phyloP scores from a whole-genome alignment of 2,329 filamentous ascomycete species.

The Epichloe baconii region DNA sequence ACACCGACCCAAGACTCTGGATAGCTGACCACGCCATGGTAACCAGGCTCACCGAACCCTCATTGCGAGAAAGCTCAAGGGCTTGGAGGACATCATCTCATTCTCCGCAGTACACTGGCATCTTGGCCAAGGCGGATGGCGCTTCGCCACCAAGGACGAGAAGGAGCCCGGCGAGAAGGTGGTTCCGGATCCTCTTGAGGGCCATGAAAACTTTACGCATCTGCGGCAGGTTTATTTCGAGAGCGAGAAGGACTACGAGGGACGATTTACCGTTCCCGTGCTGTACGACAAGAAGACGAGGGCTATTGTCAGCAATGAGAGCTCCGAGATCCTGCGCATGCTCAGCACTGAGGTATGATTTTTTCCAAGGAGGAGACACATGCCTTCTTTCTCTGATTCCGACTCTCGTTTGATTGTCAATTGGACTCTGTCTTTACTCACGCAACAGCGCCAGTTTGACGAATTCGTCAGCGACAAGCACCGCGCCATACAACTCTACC shows the following conservation, averaged over 20 bases:
- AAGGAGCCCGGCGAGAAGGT: constrained; percentile 48
- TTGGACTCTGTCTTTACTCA: neutral
- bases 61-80: constrained; percentile 83
- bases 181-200: constrained; percentile 53
- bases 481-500: constrained; percentile 53
- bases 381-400: too few species aligned
- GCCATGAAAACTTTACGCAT: constrained; percentile 54
- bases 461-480: constrained; percentile 47
- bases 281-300: constrained; percentile 67
- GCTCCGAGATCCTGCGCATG: constrained; percentile 86
- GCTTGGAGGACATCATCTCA: constrained; percentile 71
- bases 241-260: constrained; percentile 56
- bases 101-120: constrained; percentile 88
- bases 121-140: constrained; percentile 62
- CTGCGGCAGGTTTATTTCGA: constrained; percentile 71
- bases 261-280: constrained; percentile 78
- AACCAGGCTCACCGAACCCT: constrained; percentile 62
- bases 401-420: too few species aligned
- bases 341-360: constrained; percentile 54
- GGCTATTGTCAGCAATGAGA: constrained; percentile 83
- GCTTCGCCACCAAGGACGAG: constrained; percentile 57
- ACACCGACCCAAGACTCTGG: too few species aligned
- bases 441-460: constrained; percentile 45
- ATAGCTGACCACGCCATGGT: neutral
- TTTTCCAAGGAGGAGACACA: neutral